Evolutionary conservation across 441 rosid genomes (phyloP), one percentile per base, ranked within the genome.

Genomic region (Melastoma candidum): DNA sequence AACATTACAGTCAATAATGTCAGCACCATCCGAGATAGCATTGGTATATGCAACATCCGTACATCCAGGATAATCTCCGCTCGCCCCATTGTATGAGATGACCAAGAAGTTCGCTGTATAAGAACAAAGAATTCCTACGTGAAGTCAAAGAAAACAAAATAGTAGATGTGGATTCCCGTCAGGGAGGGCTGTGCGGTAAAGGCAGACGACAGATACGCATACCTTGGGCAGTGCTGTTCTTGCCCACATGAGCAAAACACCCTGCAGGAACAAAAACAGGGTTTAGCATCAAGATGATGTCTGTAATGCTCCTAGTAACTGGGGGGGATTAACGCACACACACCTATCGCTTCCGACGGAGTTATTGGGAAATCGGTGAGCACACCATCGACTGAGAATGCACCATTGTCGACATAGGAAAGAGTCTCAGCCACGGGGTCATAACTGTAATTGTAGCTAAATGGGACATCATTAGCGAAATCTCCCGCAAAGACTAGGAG

Each of bases 341-440:
- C 51, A 87, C 97, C 80, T 57, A 69, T 65, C 49, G 95, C 86
- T 5, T 48, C 82, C 1, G 97, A 81, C 12, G 94, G 81, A 43
- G 95, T 84, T 54, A 86, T 63, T 14, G 98, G 97, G 70, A 93
- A 93, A 75, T 93, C 97, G 48, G 92, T 65, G 47, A 93, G 63
- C 51, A 93, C 57, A 12, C 97, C 95, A 63, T 93, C 97, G 58
- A 88, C 92, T 7, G 97, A 78, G 71, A 93, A 88, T 13, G 65
- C 64, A 1, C 85, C 96, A 61, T 84, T 82, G 77, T 93, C 81
- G 25, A 86, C 17, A 70, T 82, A 88, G 9, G 52, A 46, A 48
- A 85, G 70, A 71, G 69, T 80, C 72, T 93, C 97, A 4, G 79
- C 63, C 45, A 82, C 14, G 1, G 96, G 97, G 68, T 93, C 95